Conservation (phyloP, 2,329 filamentous ascomycete genomes). For the Fusarium papillatum region DNA sequence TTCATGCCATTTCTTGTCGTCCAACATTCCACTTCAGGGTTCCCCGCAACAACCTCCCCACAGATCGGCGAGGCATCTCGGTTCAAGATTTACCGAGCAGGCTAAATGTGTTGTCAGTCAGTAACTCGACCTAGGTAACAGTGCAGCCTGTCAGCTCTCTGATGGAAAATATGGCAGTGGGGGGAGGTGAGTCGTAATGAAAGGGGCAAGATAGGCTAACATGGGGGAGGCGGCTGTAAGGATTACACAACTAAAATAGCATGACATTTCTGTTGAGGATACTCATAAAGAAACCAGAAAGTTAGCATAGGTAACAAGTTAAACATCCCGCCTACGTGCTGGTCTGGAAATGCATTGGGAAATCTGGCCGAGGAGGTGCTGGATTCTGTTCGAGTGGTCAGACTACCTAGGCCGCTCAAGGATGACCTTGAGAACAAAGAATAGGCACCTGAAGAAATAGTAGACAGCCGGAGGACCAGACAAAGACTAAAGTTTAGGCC, state of each 20-base stretch:
- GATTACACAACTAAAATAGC: too few species aligned
- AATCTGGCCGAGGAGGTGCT: background rate
- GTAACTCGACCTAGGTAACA: background rate
- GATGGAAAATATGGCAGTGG: background rate
- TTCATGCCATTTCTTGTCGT: background rate
- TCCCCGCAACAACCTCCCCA: constrained; percentile 11
- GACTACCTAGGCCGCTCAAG: too few species aligned
- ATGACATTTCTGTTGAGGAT: background rate
- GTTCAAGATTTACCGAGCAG: constrained; percentile 3
- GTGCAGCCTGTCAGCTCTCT: background rate
- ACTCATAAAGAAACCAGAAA: too few species aligned
- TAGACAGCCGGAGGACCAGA: too few species aligned
- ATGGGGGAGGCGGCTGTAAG: too few species aligned
- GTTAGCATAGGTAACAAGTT: background rate
- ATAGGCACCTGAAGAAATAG: too few species aligned
- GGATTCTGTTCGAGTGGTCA: too few species aligned
- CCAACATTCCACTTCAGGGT: background rate
- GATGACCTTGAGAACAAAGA: too few species aligned
- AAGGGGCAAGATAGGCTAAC: too few species aligned
- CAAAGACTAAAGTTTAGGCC: too few species aligned
- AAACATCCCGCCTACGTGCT: background rate
- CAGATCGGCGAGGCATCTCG: background rate
- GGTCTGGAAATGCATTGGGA: background rate
- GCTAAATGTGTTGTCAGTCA: background rate
- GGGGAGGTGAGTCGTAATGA: background rate